phyloP scores from a whole-genome alignment of 2,329 filamentous ascomycete genomes.

The Pseudogymnoascus destructans region DNA sequence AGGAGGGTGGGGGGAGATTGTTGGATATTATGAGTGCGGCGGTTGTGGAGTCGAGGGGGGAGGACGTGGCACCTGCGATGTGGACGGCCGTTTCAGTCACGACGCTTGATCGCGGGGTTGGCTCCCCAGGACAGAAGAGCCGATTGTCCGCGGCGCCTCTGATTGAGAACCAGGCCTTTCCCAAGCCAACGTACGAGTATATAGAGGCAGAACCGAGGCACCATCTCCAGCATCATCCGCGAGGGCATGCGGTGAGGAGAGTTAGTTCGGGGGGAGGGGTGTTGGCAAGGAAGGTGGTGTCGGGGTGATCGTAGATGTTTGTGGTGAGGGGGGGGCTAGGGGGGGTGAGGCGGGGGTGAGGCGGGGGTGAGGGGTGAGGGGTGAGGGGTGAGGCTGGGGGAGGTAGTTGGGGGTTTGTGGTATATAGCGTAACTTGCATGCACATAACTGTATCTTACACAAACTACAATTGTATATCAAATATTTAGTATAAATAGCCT shows the following conservation, averaged over 20 bases:
- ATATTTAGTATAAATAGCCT: no score
- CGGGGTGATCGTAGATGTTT: not conserved
- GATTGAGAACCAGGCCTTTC: not conserved
- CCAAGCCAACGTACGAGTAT: not conserved
- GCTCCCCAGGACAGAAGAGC: not conserved
- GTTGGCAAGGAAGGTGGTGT: not conserved
- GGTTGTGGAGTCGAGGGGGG: not conserved
- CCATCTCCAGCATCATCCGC: no score
- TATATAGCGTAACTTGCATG: not conserved
- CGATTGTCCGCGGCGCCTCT: not conserved
- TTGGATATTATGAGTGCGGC: slow-evolving; percentile 17
- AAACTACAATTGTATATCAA: no score
- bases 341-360: not conserved
- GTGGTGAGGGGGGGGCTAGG: not conserved
- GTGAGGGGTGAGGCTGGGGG: not conserved
- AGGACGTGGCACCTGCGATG: not conserved
- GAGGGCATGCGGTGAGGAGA: not conserved
- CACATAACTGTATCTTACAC: no score
- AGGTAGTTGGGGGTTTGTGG: not conserved
- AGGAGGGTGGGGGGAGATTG: slow-evolving; percentile 15
- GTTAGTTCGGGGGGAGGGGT: not conserved
- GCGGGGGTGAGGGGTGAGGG: not conserved
- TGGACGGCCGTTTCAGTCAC: not conserved
- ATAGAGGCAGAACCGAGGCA: not conserved
- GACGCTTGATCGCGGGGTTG: not conserved